Evolutionary conservation across 1,284 basidiomycete species (phyloP), one percentile per base, ranked within the genome.

Genomic region (Trametes versicolor): DNA sequence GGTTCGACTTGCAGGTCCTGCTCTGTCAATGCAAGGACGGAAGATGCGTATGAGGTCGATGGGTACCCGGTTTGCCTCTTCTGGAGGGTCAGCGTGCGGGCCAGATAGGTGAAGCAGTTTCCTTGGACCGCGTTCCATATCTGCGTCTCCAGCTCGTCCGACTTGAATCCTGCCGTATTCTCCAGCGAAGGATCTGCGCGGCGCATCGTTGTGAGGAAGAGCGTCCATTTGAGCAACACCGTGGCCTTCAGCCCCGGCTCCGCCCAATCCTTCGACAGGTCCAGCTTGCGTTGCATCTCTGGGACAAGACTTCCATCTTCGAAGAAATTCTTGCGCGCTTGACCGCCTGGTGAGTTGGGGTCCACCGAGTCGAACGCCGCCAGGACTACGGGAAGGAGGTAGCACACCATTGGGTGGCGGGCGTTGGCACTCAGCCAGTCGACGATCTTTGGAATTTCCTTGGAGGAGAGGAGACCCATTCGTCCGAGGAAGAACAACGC

Each of bases 201-300:
- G 27, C 94, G 82, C 5, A 88, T 86, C 61, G 94, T 90, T 1
- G 92, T 89, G 70, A 94, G 83, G 77, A 93, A 95, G 60, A 97
- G 81, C 0, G 94, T 92, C 95, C 95, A 98, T 71, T 95, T 93
- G 36, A 99, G 84, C 12, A 92, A 80, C 4, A 97, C 76, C 0
- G 88, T 84, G 0, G 94, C 91, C 73, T 92, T 93, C 32, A 96
- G 80, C 3, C 90, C 90, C 0, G 87, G 83, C 10, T 94, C 90
- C 63, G 87, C 88, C 92, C 95, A 96, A 32, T 80, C 76, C 3
- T 81, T 75, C 9, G 82, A 67, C 6, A 83, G 74, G n/a, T 80
- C 80, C 9, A 92, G 77, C 68, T 87, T 87, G 56, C 79, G 83
- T 39, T 81, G 85, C 87, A 92, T 87, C 63, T 82, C 86, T 0